phyloP scores from a whole-genome alignment of 306 rosid species.

The Rosa multiflora region DNA sequence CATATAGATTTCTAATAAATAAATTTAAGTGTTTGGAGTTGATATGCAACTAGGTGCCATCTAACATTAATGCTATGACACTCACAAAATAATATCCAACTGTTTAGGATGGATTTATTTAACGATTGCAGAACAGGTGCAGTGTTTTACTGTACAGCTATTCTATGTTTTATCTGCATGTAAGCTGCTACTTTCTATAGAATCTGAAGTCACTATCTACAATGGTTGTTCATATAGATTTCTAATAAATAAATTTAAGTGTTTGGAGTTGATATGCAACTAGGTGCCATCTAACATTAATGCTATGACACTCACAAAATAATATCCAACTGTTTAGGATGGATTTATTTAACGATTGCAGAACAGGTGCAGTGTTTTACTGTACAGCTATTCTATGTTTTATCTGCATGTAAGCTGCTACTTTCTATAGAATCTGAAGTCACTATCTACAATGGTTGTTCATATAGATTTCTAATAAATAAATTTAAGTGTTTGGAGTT shows the following conservation, averaged over 20 bases:
- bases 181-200: background rate
- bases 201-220: background rate
- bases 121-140: conserved; percentile 68
- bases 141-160: background rate
- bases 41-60: background rate
- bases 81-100: background rate
- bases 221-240: background rate
- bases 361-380: conserved; percentile 64
- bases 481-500: background rate
- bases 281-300: background rate
- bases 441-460: background rate
- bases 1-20: background rate
- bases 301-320: background rate
- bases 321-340: background rate
- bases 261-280: background rate
- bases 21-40: background rate
- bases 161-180: background rate
- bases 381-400: background rate
- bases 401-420: background rate
- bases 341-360: background rate
- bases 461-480: background rate
- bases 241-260: background rate
- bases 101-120: background rate
- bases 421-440: background rate
- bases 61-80: background rate